phyloP scores from a whole-genome alignment of 768 basidiomycete species.

The Russula abietina region DNA sequence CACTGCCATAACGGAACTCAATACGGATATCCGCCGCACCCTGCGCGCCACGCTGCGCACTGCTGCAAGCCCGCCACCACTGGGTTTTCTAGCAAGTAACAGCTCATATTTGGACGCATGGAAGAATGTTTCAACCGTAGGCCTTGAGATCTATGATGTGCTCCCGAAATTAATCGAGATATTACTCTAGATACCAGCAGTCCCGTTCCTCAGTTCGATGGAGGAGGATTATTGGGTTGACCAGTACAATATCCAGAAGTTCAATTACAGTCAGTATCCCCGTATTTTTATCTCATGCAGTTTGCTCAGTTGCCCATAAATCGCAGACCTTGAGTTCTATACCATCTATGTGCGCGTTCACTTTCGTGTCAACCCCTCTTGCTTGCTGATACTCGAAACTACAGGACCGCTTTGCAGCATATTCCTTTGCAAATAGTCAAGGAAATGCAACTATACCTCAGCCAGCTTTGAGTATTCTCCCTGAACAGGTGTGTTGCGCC shows the following conservation, averaged over 20 bases:
- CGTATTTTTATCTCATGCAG: not conserved
- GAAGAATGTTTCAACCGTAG: slow-evolving; percentile 40
- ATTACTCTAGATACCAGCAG: slow-evolving; percentile 45
- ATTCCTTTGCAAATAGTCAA: slow-evolving; percentile 35
- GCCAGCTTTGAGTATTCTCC: slow-evolving; percentile 38
- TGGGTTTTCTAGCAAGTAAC: slow-evolving; percentile 44
- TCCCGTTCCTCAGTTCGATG: slow-evolving; percentile 51
- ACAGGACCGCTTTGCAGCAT: slow-evolving; percentile 37
- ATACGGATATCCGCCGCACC: slow-evolving; percentile 49
- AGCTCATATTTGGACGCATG: slow-evolving; percentile 51
- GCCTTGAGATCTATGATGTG: not conserved
- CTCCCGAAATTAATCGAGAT: not conserved
- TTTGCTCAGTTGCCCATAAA: not conserved
- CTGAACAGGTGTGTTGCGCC: slow-evolving; percentile 28
- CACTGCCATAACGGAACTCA: slow-evolving; percentile 47
- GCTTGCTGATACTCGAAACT: not conserved
- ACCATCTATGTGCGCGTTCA: slow-evolving; percentile 32
- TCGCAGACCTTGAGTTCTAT: slow-evolving; percentile 60
- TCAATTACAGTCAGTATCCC: slow-evolving; percentile 49
- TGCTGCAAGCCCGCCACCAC: slow-evolving; percentile 50
- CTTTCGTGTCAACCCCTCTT: slow-evolving; percentile 30
- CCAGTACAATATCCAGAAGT: slow-evolving; percentile 52
- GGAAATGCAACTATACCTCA: slow-evolving; percentile 40
- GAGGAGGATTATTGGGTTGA: slow-evolving; percentile 70
- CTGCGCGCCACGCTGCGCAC: slow-evolving; percentile 52